Evolutionary conservation across 1,284 basidiomycete genomes (phyloP).

Genomic region (Coriolopsis trogii): DNA sequence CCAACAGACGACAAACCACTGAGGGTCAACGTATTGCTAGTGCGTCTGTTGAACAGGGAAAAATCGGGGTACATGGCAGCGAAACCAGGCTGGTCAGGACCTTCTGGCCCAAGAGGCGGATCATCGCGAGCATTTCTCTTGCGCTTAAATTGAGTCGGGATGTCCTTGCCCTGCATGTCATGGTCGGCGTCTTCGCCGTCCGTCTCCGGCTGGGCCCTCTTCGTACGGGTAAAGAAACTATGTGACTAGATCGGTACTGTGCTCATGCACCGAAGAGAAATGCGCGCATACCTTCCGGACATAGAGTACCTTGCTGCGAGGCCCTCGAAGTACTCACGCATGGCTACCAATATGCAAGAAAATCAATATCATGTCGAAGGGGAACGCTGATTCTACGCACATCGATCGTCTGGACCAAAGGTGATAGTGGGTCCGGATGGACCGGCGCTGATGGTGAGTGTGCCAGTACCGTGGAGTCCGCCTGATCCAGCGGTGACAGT

Average conservation of each 20-base stretch:
- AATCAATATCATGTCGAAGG: too few relatives aligned
- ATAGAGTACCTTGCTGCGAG: too few relatives aligned
- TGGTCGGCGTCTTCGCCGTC: neutral
- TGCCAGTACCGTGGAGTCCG: too few relatives aligned
- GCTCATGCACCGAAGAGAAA: neutral
- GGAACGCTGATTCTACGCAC: too few relatives aligned
- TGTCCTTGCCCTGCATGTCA: slow-evolving; percentile 1
- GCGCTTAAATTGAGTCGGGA: slow-evolving; percentile 3
- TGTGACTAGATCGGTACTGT: neutral
- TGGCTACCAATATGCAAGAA: too few relatives aligned
- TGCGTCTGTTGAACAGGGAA: neutral
- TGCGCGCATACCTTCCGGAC: too few relatives aligned
- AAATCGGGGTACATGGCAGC: neutral
- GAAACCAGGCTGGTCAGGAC: neutral
- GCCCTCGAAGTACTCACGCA: too few relatives aligned
- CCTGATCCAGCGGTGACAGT: too few relatives aligned
- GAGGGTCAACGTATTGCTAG: neutral
- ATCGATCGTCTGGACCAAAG: too few relatives aligned
- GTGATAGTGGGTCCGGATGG: too few relatives aligned
- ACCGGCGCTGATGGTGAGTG: too few relatives aligned
- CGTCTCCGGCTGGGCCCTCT: neutral
- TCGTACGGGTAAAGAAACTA: neutral
- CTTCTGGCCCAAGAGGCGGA: neutral
- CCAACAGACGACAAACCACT: too few relatives aligned
- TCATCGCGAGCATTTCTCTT: neutral